Evolutionary conservation across 2,329 filamentous ascomycete genomes (phyloP), one percentile per base, ranked within the genome.

Genomic region (Fusarium avenaceum): DNA sequence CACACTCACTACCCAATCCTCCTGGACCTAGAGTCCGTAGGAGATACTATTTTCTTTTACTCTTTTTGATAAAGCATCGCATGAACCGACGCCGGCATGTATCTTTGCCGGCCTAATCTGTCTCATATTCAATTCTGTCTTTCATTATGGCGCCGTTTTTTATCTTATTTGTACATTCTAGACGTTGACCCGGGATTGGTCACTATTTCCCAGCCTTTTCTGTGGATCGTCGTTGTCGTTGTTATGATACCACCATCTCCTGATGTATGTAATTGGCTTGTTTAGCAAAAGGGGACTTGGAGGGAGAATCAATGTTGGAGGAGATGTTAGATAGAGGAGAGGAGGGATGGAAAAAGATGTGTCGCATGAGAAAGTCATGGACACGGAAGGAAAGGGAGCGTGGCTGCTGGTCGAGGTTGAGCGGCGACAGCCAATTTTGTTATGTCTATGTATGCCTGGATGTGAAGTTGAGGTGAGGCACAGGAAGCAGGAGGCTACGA

Each of bases 151-250:
- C 61, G 62, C 52, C 56, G 53, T 55, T 63, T 62, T 70, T 62
- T 26, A 62, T 57, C 56, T 70, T 75, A 74, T 62, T 57, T 76
- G 74, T 78, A 77, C 72, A 78, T 78, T 75, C 71, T 77, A 78
- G 76, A 77, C 67, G 64, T 58, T 57, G 73, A 72, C 73, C 73
- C 72, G 66, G 72, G 75, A 72, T 65, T 70, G 75, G 75, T 71
- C 72, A 57, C 46, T 71, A 70, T 63, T 60, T 60, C 61, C 52
- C 48, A 50, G 19, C 54, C 63, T 56, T 75, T 68, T 62, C 30
- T 70, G 69, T 66, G 43, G 60, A 64, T 66, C 45, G 56, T 65
- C 67, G 69, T 60, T 46, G 65, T 66, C 67, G 71, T 74, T 71
- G 53, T 64, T 73, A 72, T 71, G 74, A 77, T 74, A 72, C 67